Base-by-base conservation (phyloP, 129 eudicot species). In the Flaveria bidentis region DNA sequence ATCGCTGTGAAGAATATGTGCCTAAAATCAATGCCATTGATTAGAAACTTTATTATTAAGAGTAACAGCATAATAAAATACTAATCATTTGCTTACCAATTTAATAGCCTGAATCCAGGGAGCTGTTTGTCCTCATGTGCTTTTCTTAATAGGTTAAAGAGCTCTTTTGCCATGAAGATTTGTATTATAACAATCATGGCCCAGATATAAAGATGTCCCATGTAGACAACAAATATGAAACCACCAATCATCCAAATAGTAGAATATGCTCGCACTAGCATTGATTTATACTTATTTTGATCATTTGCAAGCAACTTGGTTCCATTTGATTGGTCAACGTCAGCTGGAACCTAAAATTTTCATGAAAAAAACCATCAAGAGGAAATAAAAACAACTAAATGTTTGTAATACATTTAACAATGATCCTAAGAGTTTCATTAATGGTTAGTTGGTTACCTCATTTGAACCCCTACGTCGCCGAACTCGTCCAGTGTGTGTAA, bases 211-310 rank as follows among this genome's bases (percentile, higher is more conserved):
- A 92, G 91, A 90, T 92, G 97, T 17, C 97, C 97, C 96, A 92
- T 81, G 84, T 92, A 87, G 75, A 92, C 83, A 70, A 87, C 78
- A 47, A 81, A 84, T 62, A 74, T 84, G 73, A 92, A 92, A 53
- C 97, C 97, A 28, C 96, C 97, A 81, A 92, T 89, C 97, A 92
- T 92, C 97, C 97, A 92, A 46, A 92, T 61, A 45, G 97, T 71
- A 74, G 96, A 92, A 82, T 87, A 81, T 51, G 90, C 78, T 36
- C 97, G 96, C 42, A 87, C 82, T 75, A 77, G 81, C 96, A 92
- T 89, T 20, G 97, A 92, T 80, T 76, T 87, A 85, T 92, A 92
- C 70, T 92, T 92, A 81, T 82, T 87, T 17, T 66, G 83, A 74
- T 92, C 97, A 68, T 86, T 81, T 67, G 76, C 88, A 75, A 92